Evolutionary conservation across 2,329 filamentous ascomycete genomes (phyloP), one percentile per base, ranked within the genome.

Genomic region (Fusarium continuum): DNA sequence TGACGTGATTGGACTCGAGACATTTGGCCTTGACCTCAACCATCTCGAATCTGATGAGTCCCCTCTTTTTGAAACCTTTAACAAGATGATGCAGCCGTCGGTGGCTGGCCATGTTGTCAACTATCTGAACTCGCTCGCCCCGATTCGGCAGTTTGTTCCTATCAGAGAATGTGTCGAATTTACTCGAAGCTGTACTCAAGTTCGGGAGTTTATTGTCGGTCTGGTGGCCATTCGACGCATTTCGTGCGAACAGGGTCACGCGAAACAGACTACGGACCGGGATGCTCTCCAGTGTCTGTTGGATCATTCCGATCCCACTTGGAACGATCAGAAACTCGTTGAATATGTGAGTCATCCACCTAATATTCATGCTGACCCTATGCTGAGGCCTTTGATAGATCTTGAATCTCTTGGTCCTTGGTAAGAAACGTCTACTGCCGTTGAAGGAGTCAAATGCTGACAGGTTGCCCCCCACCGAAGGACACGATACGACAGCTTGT

Each of bases 401-500:
- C 20, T 73, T 82, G 67, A 81, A 80, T 8, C 77, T 81, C 59
- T 68, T 81, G 28, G 73, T 78, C 2, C 76, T 80, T 13, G 80
- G 78, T 31, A 50, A 48, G 59, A n/a, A 45, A n/a, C 2, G 23
- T 23, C 13, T 8, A 5, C 25, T 10, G 11, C 3, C 3, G 16
- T 19, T 3, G 20, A 13, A n/a, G 29, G n/a, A 11, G 10, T 5
- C 4, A 6, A 5, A 19, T 32, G 49, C 14, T 41, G 28, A 45
- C 28, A 4, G 29, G 19, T 11, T 16, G n/a, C n/a, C 32, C 20
- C n/a, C n/a, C 10, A 6, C 6, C 19, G 4, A 13, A 65, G 67
- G 70, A 36, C 78, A 82, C 52, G 79, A 82, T 50, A 82, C 80
- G 0, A 81, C 79, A 1, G 79, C 79, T 4, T 75, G 74, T 7